Conservation (phyloP, 2,329 filamentous ascomycete species). For the Furcasterigmium sp. region DNA sequence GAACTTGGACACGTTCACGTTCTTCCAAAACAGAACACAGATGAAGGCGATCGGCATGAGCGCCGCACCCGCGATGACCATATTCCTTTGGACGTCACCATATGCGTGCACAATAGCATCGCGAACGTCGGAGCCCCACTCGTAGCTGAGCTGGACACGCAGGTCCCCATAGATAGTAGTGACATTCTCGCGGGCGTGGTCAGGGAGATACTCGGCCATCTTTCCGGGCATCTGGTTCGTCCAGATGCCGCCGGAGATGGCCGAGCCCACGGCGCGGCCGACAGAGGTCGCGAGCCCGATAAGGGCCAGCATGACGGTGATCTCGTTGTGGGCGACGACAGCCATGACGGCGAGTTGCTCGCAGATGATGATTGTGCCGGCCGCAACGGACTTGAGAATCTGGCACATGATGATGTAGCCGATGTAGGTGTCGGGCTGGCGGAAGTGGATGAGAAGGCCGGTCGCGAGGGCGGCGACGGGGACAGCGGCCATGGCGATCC, state of each 20-base stretch:
- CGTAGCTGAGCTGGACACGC: slow-evolving; percentile 41
- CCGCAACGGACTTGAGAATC: slow-evolving; percentile 47
- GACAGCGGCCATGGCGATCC: slow-evolving; percentile 43
- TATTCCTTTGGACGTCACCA: slow-evolving; percentile 38
- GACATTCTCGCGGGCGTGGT: slow-evolving; percentile 24
- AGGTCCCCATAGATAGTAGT: slow-evolving; percentile 47
- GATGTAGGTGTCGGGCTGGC: slow-evolving; percentile 42
- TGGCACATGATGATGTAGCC: slow-evolving; percentile 54
- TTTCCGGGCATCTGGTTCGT: slow-evolving; percentile 35
- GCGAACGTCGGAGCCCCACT: slow-evolving; percentile 37
- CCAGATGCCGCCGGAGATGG: slow-evolving; percentile 36
- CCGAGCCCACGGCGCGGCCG: slow-evolving; percentile 39
- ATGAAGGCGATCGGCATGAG: slow-evolving; percentile 22
- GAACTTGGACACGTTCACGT: slow-evolving; percentile 41
- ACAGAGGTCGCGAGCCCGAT: slow-evolving; percentile 37
- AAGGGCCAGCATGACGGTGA: slow-evolving; percentile 43
- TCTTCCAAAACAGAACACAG: slow-evolving; percentile 36
- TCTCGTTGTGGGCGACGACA: slow-evolving; percentile 46
- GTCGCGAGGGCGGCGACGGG: slow-evolving; percentile 50
- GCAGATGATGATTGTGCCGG: slow-evolving; percentile 24
- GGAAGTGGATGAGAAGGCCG: slow-evolving; percentile 54
- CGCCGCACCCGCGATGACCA: slow-evolving; percentile 28
- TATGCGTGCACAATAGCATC: slow-evolving; percentile 56
- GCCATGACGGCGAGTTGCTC: slow-evolving; percentile 55
- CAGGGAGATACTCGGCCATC: slow-evolving; percentile 44